Conservation (phyloP, 306 rosid genomes). For the Dryas alaskensis region DNA sequence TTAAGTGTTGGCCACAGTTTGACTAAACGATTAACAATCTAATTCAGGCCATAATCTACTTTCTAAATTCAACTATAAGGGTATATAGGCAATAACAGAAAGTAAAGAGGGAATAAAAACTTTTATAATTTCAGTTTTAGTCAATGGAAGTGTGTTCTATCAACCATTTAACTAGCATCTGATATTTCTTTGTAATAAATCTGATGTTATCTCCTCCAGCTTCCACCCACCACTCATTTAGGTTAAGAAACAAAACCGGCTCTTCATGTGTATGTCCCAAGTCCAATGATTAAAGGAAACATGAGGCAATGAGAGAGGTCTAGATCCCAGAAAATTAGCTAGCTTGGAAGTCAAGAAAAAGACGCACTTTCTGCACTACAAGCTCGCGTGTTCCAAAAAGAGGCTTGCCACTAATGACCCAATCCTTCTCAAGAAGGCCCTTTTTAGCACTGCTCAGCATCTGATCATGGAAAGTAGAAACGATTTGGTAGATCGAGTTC, state of each 20-base stretch:
- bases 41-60: background rate
- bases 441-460: slow-evolving; percentile 75
- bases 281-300: slow-evolving; percentile 5
- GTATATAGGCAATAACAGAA: background rate
- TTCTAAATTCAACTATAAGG: background rate
- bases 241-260: slow-evolving; percentile 30
- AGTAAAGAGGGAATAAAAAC: background rate
- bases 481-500: slow-evolving; percentile 73
- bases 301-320: slow-evolving; percentile 7
- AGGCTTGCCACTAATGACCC: slow-evolving; percentile 58
- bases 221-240: slow-evolving; percentile 20
- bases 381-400: slow-evolving; percentile 62
- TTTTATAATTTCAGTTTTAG: background rate
- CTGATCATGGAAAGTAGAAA: slow-evolving; percentile 74
- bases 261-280: slow-evolving; percentile 27
- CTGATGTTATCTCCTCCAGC: slow-evolving; percentile 29
- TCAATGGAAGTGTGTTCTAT: slow-evolving; percentile 22
- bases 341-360: slow-evolving; percentile 77
- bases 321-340: slow-evolving; percentile 37
- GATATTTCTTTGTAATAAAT: slow-evolving; percentile 30
- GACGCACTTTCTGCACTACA: slow-evolving; percentile 58
- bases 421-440: slow-evolving; percentile 78
- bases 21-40: background rate
- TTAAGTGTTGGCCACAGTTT: background rate
- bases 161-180: slow-evolving; percentile 24